Base-by-base conservation (phyloP, 148 eudicot species). In the Pouteria glomerata region DNA sequence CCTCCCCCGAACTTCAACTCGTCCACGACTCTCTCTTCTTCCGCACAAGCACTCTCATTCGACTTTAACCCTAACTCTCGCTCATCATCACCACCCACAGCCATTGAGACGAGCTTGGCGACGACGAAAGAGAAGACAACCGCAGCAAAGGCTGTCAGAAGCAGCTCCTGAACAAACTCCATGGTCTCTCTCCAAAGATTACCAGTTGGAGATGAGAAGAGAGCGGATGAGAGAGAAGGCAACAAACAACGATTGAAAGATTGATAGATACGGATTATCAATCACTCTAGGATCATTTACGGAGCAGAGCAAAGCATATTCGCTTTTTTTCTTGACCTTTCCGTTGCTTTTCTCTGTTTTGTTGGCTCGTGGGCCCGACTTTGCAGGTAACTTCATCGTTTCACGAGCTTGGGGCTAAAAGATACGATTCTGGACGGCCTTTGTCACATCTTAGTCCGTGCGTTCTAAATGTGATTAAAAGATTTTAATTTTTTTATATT, bases 161-260 rank as follows among this genome's bases (percentile, higher is more conserved):
- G 47, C 34, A 80, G 31, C 29, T 75, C 81, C 19, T 68, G 83
- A 27, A 74, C 3, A 57, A 81, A 70, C 73, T 81, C 85, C 93
- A 89, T 86, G 48, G 31, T 45, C 21, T 2, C 24, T 10, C 45
- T 31, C 24, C n/a, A 34, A 34, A 37, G 57, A 45, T n/a, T n/a
- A n/a, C n/a, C n/a, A n/a, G 19, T 3, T 30, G 31, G 59, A 52
- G 23, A 26, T 34, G 29, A n/a, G n/a, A n/a, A n/a, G 57, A 27
- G 63, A 3, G n/a, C 4, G 24, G 3, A 41, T 56, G 12, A 55
- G 42, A 45, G 59, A 52, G 31, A 50, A 70, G 57, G 3, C n/a
- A n/a, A 52, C 29, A 44, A 34, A 71, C 55, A 39, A 16, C 2
- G 44, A 39, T 39, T 5, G 10, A 39, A n/a, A 23, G 67, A 48